These are phyloP conservation scores for Phytopythium delawarense DNA, from an alignment of 352 stramenopile genomes.

Conservation along the genomic window DNA sequence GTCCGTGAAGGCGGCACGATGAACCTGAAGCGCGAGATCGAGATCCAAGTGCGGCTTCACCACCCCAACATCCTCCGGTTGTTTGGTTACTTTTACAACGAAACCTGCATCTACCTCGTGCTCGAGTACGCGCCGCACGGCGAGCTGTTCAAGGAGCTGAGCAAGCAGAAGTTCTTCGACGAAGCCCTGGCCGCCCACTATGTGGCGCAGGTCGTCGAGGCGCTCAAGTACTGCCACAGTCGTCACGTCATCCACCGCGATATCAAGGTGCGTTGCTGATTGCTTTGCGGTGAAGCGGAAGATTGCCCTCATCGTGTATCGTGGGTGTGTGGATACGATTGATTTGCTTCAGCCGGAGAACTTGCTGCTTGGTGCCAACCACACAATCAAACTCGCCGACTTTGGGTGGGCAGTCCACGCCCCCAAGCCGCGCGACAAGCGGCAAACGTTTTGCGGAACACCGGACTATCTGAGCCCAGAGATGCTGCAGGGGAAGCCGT, in stretches of 20 bases:
- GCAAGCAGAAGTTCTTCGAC: conserved; percentile 43
- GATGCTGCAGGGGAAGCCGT: conserved; percentile 60
- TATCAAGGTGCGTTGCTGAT: conserved; percentile 57
- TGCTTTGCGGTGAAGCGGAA: neutral
- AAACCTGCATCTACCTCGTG: conserved; percentile 77
- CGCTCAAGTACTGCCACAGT: conserved; percentile 72
- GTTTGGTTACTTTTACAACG: conserved; percentile 86
- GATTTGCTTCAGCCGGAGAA: conserved; percentile 65
- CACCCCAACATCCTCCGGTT: conserved; percentile 76
- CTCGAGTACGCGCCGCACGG: conserved; percentile 80
- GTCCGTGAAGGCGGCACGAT: conserved; percentile 44
- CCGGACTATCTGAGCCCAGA: conserved; percentile 85
- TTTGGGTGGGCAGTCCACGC: conserved; percentile 87
- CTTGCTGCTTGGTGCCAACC: conserved; percentile 65
- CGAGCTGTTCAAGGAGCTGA: conserved; percentile 79
- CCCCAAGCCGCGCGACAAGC: conserved; percentile 44
- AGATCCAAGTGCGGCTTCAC: conserved; percentile 75
- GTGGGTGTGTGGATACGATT: conserved; percentile 6
- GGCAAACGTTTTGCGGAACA: conserved; percentile 80
- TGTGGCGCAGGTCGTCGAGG: conserved; percentile 72
- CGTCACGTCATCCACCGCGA: conserved; percentile 84
- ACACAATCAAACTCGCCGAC: conserved; percentile 83
- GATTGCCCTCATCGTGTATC: neutral
- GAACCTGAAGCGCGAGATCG: conserved; percentile 79
- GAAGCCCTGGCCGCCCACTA: conserved; percentile 60